These are phyloP conservation scores for Sclerotinia minor DNA, from an alignment of 2,329 filamentous ascomycete genomes.

Conservation along the genomic window DNA sequence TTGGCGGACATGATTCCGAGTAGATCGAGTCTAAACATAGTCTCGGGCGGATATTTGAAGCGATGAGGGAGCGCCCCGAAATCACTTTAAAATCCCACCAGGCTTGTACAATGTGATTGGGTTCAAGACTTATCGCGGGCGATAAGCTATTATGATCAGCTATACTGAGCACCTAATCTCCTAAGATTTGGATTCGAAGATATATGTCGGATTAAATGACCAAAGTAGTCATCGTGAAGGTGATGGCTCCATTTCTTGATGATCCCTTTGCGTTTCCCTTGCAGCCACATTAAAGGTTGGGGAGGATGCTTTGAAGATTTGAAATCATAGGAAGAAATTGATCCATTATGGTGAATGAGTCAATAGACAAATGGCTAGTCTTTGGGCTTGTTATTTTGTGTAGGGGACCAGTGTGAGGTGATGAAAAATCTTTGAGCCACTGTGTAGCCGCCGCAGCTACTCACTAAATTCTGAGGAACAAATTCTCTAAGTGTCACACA, in stretches of 20 bases:
- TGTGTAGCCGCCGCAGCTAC: not conserved
- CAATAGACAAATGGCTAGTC: not conserved
- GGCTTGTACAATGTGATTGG: not conserved
- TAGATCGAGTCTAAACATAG: conserved; percentile 6
- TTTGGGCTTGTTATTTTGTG: not conserved
- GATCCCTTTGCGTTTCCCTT: not conserved
- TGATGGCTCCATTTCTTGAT: not conserved
- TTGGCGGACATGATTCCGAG: conserved; percentile 4
- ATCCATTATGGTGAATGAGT: not conserved
- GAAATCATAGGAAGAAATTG: not conserved
- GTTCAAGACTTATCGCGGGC: not conserved
- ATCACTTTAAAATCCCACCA: conserved; percentile 11
- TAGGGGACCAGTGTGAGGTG: not conserved
- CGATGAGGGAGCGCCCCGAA: conserved; percentile 15
- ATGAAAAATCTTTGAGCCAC: not conserved
- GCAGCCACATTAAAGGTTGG: conserved; percentile 4
- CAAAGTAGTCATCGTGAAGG: not conserved
- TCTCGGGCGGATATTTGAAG: not conserved
- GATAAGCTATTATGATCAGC: conserved; percentile 3
- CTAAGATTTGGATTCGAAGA: conserved; percentile 3
- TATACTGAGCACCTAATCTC: not conserved
- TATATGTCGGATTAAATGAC: conserved; percentile 7
- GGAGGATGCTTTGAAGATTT: not conserved
- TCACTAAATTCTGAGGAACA: not conserved
- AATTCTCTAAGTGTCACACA: not conserved